Evolutionary conservation across 164 flowering plant genomes (phyloP).

Genomic region (Santalum album): DNA sequence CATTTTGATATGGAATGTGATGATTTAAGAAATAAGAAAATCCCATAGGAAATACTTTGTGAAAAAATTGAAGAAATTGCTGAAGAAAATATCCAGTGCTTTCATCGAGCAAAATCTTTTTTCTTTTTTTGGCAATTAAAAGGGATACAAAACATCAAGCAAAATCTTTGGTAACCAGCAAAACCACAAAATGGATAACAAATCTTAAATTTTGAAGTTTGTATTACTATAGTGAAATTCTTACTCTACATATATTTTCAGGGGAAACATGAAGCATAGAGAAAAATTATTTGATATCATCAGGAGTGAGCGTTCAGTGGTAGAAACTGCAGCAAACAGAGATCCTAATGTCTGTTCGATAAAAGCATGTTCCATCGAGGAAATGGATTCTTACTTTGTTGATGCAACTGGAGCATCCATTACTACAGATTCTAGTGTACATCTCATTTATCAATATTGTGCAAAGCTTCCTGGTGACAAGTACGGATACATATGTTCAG

Average conservation of each 20-base stretch:
- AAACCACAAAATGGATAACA: too few species aligned
- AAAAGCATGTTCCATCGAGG: slow-evolving; percentile 24
- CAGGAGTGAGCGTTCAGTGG: slow-evolving; percentile 60
- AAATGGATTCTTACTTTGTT: slow-evolving; percentile 39
- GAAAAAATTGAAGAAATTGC: too few species aligned
- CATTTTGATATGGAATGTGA: too few species aligned
- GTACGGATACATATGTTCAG: slow-evolving; percentile 26
- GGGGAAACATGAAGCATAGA: slow-evolving; percentile 69
- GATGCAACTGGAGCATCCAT: slow-evolving; percentile 68
- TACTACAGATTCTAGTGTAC: slow-evolving; percentile 58
- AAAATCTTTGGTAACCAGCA: too few species aligned
- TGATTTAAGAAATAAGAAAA: too few species aligned
- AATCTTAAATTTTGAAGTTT: too few species aligned
- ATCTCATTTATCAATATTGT: slow-evolving; percentile 57
- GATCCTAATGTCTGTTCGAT: slow-evolving; percentile 28
- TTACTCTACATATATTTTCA: slow-evolving; percentile 18
- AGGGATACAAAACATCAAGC: too few species aligned
- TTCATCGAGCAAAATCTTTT: too few species aligned
- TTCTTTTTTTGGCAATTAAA: too few species aligned
- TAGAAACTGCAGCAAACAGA: slow-evolving; percentile 39
- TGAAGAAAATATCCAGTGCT: too few species aligned
- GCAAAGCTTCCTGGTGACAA: slow-evolving; percentile 64
- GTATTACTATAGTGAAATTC: not conserved
- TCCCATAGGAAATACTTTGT: too few species aligned
- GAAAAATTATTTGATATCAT: slow-evolving; percentile 49